Evolutionary conservation across 768 basidiomycete genomes (phyloP).

Genomic region (Tulasnella sp.): DNA sequence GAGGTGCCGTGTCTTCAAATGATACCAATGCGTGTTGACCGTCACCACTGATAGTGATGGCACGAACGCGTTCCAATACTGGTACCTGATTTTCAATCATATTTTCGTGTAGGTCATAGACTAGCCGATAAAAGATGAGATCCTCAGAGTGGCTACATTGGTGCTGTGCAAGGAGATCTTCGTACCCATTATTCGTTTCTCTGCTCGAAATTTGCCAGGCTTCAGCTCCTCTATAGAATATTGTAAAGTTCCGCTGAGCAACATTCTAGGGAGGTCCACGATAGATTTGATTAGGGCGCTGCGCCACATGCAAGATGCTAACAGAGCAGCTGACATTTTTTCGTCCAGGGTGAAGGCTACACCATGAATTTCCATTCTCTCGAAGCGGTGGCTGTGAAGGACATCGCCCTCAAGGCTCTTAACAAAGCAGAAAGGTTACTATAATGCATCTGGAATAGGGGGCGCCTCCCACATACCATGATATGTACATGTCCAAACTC

Average conservation of each 20-base stretch:
- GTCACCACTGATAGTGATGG: conserved; percentile 51
- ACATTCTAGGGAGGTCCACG: conserved; percentile 29
- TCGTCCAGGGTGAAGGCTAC: conserved; percentile 59
- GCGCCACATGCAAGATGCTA: too few relatives aligned
- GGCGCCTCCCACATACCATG: not conserved
- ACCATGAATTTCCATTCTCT: conserved; percentile 53
- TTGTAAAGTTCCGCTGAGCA: conserved; percentile 59
- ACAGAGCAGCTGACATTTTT: conserved; percentile 26
- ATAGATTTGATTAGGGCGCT: too few relatives aligned
- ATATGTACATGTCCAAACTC: conserved; percentile 44
- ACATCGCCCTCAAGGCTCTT: conserved; percentile 54
- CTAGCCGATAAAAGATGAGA: conserved; percentile 27
- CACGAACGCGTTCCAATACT: conserved; percentile 59
- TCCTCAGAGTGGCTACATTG: not conserved
- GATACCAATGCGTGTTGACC: conserved; percentile 56
- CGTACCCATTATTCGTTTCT: conserved; percentile 65
- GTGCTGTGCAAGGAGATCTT: not conserved
- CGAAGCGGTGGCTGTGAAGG: conserved; percentile 46
- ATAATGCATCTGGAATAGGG: not conserved
- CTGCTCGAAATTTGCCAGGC: conserved; percentile 56
- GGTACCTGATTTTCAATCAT: conserved; percentile 65
- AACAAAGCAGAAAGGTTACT: not conserved
- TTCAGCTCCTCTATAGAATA: conserved; percentile 49
- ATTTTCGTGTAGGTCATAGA: conserved; percentile 52
- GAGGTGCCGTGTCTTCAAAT: conserved; percentile 65